Base-by-base conservation (phyloP, 106 monocot genomes). In the Iris macrosiphon region DNA sequence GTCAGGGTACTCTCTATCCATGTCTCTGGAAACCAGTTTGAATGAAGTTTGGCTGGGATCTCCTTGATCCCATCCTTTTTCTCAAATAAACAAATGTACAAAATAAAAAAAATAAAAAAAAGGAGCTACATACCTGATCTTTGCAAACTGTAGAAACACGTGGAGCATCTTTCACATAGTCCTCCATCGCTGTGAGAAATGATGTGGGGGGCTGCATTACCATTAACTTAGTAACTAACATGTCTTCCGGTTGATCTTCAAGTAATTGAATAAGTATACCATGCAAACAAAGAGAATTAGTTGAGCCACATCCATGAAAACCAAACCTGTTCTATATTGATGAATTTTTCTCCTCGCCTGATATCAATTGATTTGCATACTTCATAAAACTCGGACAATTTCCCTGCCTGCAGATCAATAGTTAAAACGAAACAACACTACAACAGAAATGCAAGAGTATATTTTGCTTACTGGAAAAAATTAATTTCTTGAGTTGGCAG, bases 341-440 rank as follows among this genome's bases (percentile, higher is more conserved):
- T 65, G 66, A 79, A 89, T 30, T 68, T 89, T 55, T 89, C 89
- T 52, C 82, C 85, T 44, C 95, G 82, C 24, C 95, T 73, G 60
- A 89, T 55, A 75, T 89, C 90, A 66, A 96, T 71, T 46, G 63
- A 77, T 72, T 83, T 96, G 52, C 89, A 96, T 13, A 89, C 73
- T 77, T 96, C 95, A 66, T 96, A 89, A 57, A 96, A 96, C 65
- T 96, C 89, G 7, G 89, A 89, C 45, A 96, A 74, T 52, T 69
- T 79, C 49, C 80, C 89, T 40, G 82, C 85, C 89, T 96, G 72
- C 57, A 75, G 71, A 72, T 37, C 6, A 61, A 24, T 17, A 32
- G 13, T 20, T 18, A 32, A 53, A 6, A 17, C n/a, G n/a, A n/a
- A n/a, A n/a, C n/a, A n/a, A n/a, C n/a, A n/a, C n/a, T n/a, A n/a